A percentile compares a stretch with the other conserved stretches of the same genome.
Evolutionary conservation across 2,329 filamentous ascomycete genomes (phyloP).

Genomic region (Aspergillus pseudonomiae): DNA sequence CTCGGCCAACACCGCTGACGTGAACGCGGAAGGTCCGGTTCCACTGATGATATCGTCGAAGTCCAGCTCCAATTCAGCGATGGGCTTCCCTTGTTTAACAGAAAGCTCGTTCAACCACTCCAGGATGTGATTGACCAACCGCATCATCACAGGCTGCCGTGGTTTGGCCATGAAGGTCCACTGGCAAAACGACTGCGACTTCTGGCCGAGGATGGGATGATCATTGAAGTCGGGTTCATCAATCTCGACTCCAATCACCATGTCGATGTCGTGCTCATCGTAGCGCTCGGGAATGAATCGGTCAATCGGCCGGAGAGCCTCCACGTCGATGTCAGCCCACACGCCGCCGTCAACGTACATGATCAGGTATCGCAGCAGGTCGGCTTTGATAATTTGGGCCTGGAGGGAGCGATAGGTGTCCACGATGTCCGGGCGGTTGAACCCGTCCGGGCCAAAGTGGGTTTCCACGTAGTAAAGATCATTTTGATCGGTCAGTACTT

Average conservation of each 20-base stretch:
- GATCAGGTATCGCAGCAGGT: slow-evolving; percentile 67
- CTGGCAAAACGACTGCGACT: slow-evolving; percentile 72
- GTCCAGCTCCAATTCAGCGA: slow-evolving; percentile 66
- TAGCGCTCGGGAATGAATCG: slow-evolving; percentile 67
- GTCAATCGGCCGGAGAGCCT: slow-evolving; percentile 56
- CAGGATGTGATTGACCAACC: slow-evolving; percentile 69
- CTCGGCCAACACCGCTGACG: slow-evolving; percentile 64
- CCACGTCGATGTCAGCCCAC: slow-evolving; percentile 64
- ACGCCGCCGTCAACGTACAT: slow-evolving; percentile 68
- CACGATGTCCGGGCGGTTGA: slow-evolving; percentile 69
- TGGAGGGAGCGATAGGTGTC: slow-evolving; percentile 62
- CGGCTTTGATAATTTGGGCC: slow-evolving; percentile 68
- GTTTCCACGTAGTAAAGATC: slow-evolving; percentile 69
- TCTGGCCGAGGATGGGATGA: slow-evolving; percentile 68
- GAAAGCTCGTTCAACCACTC: slow-evolving; percentile 65
- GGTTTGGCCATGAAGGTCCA: slow-evolving; percentile 76
- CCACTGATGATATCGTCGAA: slow-evolving; percentile 74
- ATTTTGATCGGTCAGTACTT: slow-evolving; percentile 71
- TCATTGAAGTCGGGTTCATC: slow-evolving; percentile 67
- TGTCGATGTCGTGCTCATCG: slow-evolving; percentile 65
- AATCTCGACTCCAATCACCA: slow-evolving; percentile 72
- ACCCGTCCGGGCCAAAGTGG: slow-evolving; percentile 65
- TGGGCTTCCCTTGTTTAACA: slow-evolving; percentile 59
- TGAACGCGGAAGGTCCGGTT: slow-evolving; percentile 74
- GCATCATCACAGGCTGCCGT: slow-evolving; percentile 67